Base-by-base conservation (phyloP, 2,329 filamentous ascomycete genomes). In the Penicillium sp. region DNA sequence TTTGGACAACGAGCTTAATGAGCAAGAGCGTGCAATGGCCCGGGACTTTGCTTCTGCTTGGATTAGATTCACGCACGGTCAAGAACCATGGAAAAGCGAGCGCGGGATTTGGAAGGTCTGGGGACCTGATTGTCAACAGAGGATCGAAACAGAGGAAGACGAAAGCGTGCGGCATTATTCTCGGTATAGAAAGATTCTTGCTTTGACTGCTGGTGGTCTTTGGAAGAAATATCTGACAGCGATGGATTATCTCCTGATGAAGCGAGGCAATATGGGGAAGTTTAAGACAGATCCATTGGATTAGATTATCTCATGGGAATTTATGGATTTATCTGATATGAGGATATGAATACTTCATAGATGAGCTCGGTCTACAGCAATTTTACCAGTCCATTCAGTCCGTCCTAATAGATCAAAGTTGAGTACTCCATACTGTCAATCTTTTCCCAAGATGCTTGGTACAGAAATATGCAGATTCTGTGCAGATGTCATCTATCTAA, bases 31-130 rank as follows among this genome's bases (percentile, higher is more conserved):
- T 5, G 32, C n/a, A 2, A 37, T 45, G 32, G 31, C 32, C 1
- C 11, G n/a, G 9, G 28, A 35, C 8, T 20, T 40, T 14, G 35
- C 32, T 13, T 37, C 33, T 3, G 36, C 39, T 4, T 45, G 39
- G 43, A 36, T 45, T 16, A 13, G 13, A n/a, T 45, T 45, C 33
- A 22, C 29, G 7, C 25, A 39, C 22, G 43, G 39, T 2, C 27
- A 37, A n/a, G 30, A 16, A 7, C 39, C 39, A 10, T 45, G 43
- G 43, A 8, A 32, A 25, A 39, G 30, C 14, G 42, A 33, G 6
- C 22, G 12, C 8, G 33, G 33, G 4, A 5, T 35, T 7, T 45
- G 43, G 43, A 40, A 42, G 20, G 17, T 45, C 10, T 45, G 43
- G 39, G 43, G 43, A 9, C 39, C 39, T 3, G 23, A 43, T 25